Percentiles rank a stretch among this genome's conserved stretches.
phyloP scores from a whole-genome alignment of 345 rosid species.

The Pistacia vera region DNA sequence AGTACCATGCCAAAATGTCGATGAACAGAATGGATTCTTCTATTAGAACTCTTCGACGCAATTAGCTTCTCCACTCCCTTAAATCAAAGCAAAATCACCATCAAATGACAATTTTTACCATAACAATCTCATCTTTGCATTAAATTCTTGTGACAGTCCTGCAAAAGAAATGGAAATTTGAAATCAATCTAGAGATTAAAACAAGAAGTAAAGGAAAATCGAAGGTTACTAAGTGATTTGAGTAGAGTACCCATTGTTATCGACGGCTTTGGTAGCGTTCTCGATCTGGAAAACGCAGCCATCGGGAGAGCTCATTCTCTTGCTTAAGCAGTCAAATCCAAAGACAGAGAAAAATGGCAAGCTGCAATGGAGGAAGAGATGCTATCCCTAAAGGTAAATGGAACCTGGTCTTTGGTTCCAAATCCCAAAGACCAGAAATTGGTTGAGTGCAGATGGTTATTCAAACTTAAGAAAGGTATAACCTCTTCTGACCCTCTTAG shows the following conservation, averaged over 20 bases:
- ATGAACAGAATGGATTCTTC: constrained; percentile 93
- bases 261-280: constrained; percentile 98
- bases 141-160: constrained; percentile 95
- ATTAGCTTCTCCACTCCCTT: constrained; percentile 99
- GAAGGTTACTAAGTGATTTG: neutral
- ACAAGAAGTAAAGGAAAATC: neutral
- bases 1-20: constrained; percentile 95
- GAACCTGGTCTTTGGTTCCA: too few relatives aligned
- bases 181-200: neutral
- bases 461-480: too few relatives aligned
- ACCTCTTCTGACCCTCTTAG: too few relatives aligned
- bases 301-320: constrained; percentile 89
- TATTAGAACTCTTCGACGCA: constrained; percentile 90
- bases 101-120: constrained; percentile 36
- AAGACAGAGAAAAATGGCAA: too few relatives aligned
- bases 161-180: constrained; percentile 14
- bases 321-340: neutral
- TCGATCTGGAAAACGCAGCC: constrained; percentile 99
- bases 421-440: too few relatives aligned
- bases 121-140: constrained; percentile 93
- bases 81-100: constrained; percentile 2
- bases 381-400: too few relatives aligned
- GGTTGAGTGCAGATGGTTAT: too few relatives aligned
- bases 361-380: too few relatives aligned
- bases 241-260: constrained; percentile 82